Conservation (phyloP, 2,329 filamentous ascomycete species). For the Pseudogymnoascus sp. region DNA sequence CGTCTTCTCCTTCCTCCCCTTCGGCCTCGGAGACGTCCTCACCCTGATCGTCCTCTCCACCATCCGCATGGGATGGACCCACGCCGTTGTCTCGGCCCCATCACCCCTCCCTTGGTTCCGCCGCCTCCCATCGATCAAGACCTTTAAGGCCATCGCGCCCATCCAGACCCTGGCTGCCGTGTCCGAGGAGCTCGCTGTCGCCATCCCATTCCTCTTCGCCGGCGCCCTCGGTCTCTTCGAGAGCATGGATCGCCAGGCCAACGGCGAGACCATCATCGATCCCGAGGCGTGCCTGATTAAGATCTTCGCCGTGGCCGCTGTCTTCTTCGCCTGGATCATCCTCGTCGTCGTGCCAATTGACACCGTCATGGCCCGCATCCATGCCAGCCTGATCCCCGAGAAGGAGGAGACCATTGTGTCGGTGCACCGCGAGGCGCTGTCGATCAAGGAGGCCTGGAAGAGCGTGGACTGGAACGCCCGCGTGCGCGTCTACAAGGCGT, state of each 20-base stretch:
- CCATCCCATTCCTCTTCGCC: constrained; percentile 42
- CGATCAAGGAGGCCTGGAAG: constrained; percentile 69
- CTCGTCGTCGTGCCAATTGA: constrained; percentile 67
- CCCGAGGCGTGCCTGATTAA: constrained; percentile 37
- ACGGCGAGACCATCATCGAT: constrained; percentile 29
- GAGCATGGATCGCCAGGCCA: constrained; percentile 16
- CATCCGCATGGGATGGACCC: constrained; percentile 71
- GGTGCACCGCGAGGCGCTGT: constrained; percentile 76
- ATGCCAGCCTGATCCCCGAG: constrained; percentile 77
- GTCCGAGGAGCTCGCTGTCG: constrained; percentile 42
- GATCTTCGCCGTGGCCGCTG: constrained; percentile 36
- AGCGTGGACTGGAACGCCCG: constrained; percentile 68
- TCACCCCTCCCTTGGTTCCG: constrained; percentile 56
- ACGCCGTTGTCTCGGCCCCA: constrained; percentile 70
- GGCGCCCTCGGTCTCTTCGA: constrained; percentile 31
- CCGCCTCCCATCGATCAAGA: constrained; percentile 59
- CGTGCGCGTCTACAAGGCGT: constrained; percentile 65
- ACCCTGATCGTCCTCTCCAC: constrained; percentile 57
- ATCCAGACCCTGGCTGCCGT: constrained; percentile 59
- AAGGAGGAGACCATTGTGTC: constrained; percentile 77
- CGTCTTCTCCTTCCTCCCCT: constrained; percentile 34
- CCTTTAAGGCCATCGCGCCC: constrained; percentile 60
- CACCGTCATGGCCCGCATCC: constrained; percentile 72
- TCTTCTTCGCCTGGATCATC: constrained; percentile 44
- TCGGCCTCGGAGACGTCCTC: constrained; percentile 45